Percentiles rank a stretch among this genome's conserved stretches.
Conservation (phyloP, 164 flowering plant genomes). For the Amborella trichopoda region DNA sequence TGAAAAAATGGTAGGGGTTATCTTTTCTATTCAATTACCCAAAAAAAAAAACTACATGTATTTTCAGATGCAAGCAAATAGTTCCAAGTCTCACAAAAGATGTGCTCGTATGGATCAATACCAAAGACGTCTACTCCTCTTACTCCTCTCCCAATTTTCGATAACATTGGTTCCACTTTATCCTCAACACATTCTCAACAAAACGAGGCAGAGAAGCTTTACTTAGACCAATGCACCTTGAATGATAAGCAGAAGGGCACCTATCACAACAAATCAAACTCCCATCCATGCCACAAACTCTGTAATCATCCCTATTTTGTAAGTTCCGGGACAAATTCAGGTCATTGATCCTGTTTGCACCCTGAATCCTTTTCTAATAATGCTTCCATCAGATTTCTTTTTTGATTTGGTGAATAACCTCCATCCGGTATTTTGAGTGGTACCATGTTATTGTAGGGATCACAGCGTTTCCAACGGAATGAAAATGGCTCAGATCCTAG, state of each 20-base stretch:
- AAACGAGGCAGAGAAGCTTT: conserved; percentile 82
- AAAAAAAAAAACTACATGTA: no score
- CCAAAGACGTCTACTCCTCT: conserved; percentile 80
- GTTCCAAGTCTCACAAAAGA: conserved; percentile 76
- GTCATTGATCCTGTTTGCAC: no score
- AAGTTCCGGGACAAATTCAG: no score
- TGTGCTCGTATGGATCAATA: conserved; percentile 51
- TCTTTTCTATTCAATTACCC: no score
- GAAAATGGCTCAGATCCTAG: no score
- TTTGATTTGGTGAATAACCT: no score
- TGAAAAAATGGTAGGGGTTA: no score
- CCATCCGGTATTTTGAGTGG: no score
- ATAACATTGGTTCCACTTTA: conserved; percentile 28
- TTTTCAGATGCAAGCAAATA: conserved; percentile 83
- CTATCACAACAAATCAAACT: conserved; percentile 95
- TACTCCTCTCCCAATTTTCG: conserved; percentile 37
- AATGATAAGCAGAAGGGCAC: conserved; percentile 90
- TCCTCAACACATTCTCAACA: conserved; percentile 78
- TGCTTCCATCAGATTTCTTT: no score
- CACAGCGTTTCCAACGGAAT: no score
- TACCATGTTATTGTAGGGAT: no score
- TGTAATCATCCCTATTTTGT: conserved; percentile 87
- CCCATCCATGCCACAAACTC: conserved; percentile 98
- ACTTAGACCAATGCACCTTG: conserved; percentile 81
- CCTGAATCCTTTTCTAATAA: no score